phyloP scores from a whole-genome alignment of 305 asterid genomes.

The Fraxinus floribunda region DNA sequence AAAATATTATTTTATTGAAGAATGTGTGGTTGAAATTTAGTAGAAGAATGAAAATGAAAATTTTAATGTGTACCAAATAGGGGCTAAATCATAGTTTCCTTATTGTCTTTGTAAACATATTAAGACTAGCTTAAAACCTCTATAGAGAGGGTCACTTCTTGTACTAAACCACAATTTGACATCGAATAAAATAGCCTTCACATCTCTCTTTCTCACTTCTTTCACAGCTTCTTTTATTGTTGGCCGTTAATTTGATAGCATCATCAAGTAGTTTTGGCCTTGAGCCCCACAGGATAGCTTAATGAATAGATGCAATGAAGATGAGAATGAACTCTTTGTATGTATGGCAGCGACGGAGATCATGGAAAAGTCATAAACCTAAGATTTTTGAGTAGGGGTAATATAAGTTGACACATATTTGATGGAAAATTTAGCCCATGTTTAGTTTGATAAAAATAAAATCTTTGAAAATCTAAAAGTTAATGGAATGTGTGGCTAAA shows the following conservation, averaged over 20 bases:
- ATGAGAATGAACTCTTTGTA: not conserved
- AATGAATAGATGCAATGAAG: not conserved
- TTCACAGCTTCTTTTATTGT: not conserved
- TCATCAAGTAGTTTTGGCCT: not conserved
- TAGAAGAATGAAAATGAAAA: too few species aligned
- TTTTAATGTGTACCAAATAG: too few species aligned
- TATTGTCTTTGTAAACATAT: not conserved
- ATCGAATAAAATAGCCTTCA: not conserved
- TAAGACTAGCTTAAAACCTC: not conserved
- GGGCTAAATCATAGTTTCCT: not conserved
- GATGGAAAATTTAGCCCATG: too few species aligned
- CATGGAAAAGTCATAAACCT: not conserved
- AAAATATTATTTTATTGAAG: too few species aligned
- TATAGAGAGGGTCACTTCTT: not conserved
- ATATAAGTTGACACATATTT: not conserved
- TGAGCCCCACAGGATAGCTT: not conserved
- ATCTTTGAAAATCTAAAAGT: too few species aligned
- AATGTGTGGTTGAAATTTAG: too few species aligned
- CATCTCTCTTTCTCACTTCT: not conserved
- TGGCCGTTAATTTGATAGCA: not conserved
- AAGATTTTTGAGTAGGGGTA: not conserved
- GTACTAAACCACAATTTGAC: not conserved
- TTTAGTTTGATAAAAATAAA: too few species aligned
- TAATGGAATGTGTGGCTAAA: too few species aligned
- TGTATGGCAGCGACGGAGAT: not conserved